These are phyloP conservation scores for Tetradesmus obliquus DNA, from an alignment of 139 green algal genomes.

Conservation along the genomic window DNA sequence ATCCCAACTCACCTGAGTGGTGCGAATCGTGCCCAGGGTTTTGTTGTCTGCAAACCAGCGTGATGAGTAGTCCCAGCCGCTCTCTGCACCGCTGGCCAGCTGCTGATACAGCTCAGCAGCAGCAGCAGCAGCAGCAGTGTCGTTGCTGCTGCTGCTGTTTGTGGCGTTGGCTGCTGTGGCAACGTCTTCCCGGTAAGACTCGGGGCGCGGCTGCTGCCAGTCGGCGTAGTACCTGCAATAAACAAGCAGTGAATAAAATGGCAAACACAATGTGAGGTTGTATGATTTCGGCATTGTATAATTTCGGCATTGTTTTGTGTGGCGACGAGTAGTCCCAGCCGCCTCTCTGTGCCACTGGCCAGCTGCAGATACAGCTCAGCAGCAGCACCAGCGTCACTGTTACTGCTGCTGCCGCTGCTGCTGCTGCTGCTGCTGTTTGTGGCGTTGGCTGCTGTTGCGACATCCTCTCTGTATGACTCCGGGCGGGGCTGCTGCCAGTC, in stretches of 20 bases:
- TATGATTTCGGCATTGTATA: no score
- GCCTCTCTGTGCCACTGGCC: no score
- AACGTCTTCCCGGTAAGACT: conserved; percentile 74
- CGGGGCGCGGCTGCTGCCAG: conserved; percentile 81
- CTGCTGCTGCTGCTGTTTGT: background rate
- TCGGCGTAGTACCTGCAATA: conserved; percentile 82
- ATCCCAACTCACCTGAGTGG: conserved; percentile 65
- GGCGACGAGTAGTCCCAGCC: no score
- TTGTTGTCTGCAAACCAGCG: conserved; percentile 73
- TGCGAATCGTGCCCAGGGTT: conserved; percentile 73
- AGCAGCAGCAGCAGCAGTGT: background rate
- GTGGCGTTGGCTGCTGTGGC: background rate
- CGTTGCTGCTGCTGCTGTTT: background rate
- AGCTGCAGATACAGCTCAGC: no score
- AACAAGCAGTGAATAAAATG: background rate
- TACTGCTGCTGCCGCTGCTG: no score
- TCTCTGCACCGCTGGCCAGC: conserved; percentile 90
- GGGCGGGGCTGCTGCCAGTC: conserved; percentile 79
- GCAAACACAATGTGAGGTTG: no score
- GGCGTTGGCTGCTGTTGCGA: background rate
- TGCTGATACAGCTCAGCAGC: conserved; percentile 75
- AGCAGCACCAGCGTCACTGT: background rate
- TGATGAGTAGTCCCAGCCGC: conserved; percentile 94
- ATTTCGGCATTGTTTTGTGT: no score
- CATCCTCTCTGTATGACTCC: conserved; percentile 78